Conservation (phyloP, 1,284 basidiomycete genomes). For the Heterobasidion parviporum region DNA sequence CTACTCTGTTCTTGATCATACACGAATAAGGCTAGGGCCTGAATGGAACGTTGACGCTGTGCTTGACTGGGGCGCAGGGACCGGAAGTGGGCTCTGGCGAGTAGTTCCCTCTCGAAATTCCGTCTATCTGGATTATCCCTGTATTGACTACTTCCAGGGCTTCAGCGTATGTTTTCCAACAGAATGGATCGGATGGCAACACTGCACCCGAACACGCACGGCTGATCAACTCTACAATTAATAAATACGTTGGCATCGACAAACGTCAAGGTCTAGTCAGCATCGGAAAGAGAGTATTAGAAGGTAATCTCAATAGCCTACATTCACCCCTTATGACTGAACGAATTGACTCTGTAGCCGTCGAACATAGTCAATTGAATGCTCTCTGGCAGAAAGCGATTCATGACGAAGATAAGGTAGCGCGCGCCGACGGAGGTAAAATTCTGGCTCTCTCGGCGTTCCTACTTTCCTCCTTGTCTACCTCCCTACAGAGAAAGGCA, state of each 20-base stretch:
- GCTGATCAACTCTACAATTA: constrained; percentile 41
- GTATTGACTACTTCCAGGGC: constrained; percentile 37
- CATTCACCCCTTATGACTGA: constrained; percentile 2
- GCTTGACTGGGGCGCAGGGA: constrained; percentile 70
- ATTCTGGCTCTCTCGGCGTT: constrained; percentile 84
- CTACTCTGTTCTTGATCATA: constrained; percentile 54
- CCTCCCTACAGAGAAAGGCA: constrained; percentile 51
- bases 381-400: constrained; percentile 52
- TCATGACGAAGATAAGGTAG: constrained; percentile 35
- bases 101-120: constrained; percentile 28
- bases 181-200: constrained; percentile 12
- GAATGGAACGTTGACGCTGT: constrained; percentile 50
- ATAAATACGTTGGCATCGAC: constrained; percentile 61
- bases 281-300: constrained; percentile 56
- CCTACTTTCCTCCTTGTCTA: constrained; percentile 67
- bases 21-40: constrained; percentile 52
- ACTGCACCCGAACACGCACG: constrained; percentile 26
- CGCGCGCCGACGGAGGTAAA: constrained; percentile 29
- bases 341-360: constrained; percentile 27
- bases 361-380: constrained; percentile 33
- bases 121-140: background rate
- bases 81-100: constrained; percentile 71
- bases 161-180: constrained; percentile 54
- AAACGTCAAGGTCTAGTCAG: constrained; percentile 58
- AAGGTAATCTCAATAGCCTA: constrained; percentile 29